A percentile compares a stretch with the other conserved stretches of the same genome.
phyloP scores from a whole-genome alignment of 176 grass and related monocot species.

The Oryza meyeriana region DNA sequence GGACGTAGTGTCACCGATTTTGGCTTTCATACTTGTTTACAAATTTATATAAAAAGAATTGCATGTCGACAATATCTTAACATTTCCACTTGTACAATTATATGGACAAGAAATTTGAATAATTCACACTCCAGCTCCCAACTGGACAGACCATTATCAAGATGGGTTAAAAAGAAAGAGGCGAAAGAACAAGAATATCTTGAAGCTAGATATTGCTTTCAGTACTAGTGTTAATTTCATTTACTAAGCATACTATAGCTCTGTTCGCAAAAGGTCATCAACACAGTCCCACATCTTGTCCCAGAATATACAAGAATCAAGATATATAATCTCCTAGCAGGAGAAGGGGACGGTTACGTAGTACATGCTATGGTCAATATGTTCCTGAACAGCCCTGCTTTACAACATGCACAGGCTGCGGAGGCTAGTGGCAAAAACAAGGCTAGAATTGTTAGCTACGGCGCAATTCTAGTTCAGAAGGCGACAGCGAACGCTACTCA shows the following conservation, averaged over 20 bases:
- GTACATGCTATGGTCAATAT: slow-evolving; percentile 3
- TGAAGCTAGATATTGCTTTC: background rate
- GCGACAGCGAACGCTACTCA: slow-evolving; percentile 28
- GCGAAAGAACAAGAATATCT: background rate
- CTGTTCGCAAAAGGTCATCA: background rate
- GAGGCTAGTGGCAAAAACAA: background rate
- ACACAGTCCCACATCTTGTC: background rate
- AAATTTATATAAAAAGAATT: too few relatives aligned
- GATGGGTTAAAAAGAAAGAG: background rate
- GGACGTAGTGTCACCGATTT: background rate
- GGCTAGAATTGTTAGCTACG: slow-evolving; percentile 18
- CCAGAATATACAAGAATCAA: slow-evolving; percentile 12
- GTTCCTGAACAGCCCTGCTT: slow-evolving; percentile 3
- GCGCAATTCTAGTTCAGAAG: slow-evolving; percentile 30
- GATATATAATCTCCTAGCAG: slow-evolving; percentile 16
- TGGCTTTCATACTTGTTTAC: background rate
- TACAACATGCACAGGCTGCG: background rate
- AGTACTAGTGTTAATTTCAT: background rate
- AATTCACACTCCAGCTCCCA: too few relatives aligned
- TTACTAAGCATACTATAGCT: background rate
- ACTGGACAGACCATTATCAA: background rate
- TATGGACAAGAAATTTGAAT: too few relatives aligned
- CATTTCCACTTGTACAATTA: too few relatives aligned
- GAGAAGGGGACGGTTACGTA: background rate
- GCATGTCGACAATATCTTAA: too few relatives aligned